Evolutionary conservation across 176 grass and related monocot genomes (phyloP).

Genomic region (Avena insularis): DNA sequence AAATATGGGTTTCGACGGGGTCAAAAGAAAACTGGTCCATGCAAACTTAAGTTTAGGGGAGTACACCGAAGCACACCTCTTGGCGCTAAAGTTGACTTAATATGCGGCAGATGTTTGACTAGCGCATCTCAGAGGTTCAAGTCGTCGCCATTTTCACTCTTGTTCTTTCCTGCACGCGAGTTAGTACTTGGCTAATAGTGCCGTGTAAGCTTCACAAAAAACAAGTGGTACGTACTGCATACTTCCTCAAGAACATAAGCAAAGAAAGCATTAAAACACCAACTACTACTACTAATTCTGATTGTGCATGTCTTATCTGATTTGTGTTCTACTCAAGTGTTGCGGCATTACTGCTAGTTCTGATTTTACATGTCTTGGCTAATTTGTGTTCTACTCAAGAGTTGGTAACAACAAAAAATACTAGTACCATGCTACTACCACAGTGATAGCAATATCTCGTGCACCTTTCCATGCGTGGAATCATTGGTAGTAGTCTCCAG

Average conservation of each 20-base stretch:
- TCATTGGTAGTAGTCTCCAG: conserved; percentile 40
- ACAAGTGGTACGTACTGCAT: background rate
- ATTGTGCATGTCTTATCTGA: too few relatives aligned
- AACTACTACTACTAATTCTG: too few relatives aligned
- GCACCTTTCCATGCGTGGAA: conserved; percentile 25
- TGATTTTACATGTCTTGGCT: background rate
- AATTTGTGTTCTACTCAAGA: conserved; percentile 18
- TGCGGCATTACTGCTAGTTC: background rate
- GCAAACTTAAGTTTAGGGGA: too few relatives aligned
- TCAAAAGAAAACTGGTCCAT: too few relatives aligned
- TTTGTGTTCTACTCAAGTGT: conserved; percentile 23
- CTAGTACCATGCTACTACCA: background rate
- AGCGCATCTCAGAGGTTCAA: background rate
- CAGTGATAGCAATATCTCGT: conserved; percentile 20
- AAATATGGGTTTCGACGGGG: too few relatives aligned
- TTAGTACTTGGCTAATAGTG: background rate
- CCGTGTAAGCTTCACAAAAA: background rate
- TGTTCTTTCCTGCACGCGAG: background rate
- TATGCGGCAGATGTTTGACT: conserved; percentile 23
- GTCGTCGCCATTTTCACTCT: background rate
- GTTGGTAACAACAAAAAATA: background rate
- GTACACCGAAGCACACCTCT: background rate
- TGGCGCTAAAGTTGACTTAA: conserved; percentile 45
- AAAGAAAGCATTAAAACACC: background rate
- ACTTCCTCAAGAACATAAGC: background rate